phyloP scores from a whole-genome alignment of 139 green algal species.

The Pseudopediastrum boryanum region DNA sequence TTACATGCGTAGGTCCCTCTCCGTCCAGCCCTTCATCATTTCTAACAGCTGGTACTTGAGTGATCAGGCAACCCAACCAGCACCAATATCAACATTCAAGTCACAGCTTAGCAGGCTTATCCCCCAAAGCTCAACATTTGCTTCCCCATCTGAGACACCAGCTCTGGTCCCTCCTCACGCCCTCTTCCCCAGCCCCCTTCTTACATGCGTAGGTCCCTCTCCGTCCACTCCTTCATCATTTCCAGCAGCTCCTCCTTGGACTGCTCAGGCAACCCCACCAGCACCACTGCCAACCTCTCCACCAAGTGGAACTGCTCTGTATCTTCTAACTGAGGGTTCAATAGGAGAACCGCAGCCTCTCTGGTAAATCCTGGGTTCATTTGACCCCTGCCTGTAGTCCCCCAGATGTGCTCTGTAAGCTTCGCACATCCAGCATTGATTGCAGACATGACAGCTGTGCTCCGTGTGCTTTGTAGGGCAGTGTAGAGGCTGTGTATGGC shows the following conservation, averaged over 20 bases:
- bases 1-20: too few relatives aligned
- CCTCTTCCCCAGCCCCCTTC: neutral
- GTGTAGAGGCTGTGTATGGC: too few relatives aligned
- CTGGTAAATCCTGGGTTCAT: neutral
- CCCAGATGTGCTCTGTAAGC: neutral
- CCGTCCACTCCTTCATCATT: conserved; percentile 31
- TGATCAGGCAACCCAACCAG: too few relatives aligned
- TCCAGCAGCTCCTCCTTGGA: conserved; percentile 15
- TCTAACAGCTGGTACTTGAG: too few relatives aligned
- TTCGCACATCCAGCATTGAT: neutral
- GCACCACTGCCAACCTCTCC: neutral
- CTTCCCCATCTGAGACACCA: neutral
- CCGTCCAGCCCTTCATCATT: too few relatives aligned
- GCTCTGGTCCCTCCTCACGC: neutral
- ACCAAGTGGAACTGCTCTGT: conserved; percentile 39
- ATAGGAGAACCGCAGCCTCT: conserved; percentile 36
- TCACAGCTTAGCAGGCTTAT: too few relatives aligned
- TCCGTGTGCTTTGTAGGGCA: too few relatives aligned
- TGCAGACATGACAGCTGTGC: too few relatives aligned
- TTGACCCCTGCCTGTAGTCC: neutral
- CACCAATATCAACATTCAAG: too few relatives aligned
- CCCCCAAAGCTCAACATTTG: neutral
- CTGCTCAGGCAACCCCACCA: conserved; percentile 4
- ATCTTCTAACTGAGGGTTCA: conserved; percentile 43
- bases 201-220: conserved; percentile 38